Base-by-base conservation (phyloP, 805 yeast species). In the Lachancea thermotolerans region DNA sequence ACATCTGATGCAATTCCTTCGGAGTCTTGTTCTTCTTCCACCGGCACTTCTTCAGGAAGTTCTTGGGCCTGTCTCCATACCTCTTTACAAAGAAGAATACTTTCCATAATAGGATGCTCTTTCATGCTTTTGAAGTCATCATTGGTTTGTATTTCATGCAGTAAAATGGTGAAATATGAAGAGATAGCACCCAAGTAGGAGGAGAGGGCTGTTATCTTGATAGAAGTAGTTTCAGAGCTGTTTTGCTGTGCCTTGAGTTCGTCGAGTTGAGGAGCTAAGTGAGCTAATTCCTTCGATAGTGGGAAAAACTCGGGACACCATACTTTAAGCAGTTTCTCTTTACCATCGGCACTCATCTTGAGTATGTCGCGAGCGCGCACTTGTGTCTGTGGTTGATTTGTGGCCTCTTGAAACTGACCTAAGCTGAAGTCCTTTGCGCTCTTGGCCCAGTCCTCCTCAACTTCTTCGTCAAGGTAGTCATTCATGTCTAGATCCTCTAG, bases 91-190 rank as follows among this genome's bases (percentile, higher is more conserved):
- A 84, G 80, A 44, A 91, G 68, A 30, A 91, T 81, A 27, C 84
- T 77, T 57, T 86, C 89, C 96, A 93, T 91, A 1, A 91, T 82
- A 2, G 91, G 85, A 53, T 85, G 91, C 45, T 87, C 95, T 55
- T 87, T 88, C 83, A 90, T 80, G 10, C 77, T 67, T 30, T 71
- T 61, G 49, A 80, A 75, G 2, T 73, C 69, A 42, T 79, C 83
- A 25, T 78, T 81, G 17, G 69, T 69, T 37, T 69, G 65, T 34
- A 82, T 58, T 37, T 77, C 74, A 33, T 79, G 79, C 14, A 77
- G 65, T 50, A 91, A 78, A 12, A 93, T 60, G 2, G 95, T 84
- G 56, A 91, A 78, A 62, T 89, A 91, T 5, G 89, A 76, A 4
- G 83, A 70, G 21, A 91, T 77, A 21, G 95, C 72, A 11, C 91